phyloP scores from a whole-genome alignment of 768 basidiomycete genomes.

The Dentipellis sp. region DNA sequence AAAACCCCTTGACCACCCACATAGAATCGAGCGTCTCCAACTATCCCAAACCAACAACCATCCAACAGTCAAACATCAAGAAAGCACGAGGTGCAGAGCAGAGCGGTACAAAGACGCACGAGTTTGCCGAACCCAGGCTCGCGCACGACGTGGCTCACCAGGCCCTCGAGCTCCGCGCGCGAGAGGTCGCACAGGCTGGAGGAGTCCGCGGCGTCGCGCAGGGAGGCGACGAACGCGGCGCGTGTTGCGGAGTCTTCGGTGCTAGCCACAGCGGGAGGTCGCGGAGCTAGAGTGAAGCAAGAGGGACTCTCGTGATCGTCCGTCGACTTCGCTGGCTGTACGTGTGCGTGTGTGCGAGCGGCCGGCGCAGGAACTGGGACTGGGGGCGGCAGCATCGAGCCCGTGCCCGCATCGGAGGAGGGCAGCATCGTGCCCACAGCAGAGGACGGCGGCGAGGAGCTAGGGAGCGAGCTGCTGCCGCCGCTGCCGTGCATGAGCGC shows the following conservation, averaged over 20 bases:
- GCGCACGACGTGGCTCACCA: conserved; percentile 52
- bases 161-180: conserved; percentile 38
- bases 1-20: conserved; percentile 27
- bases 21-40: conserved; percentile 44
- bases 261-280: conserved; percentile 1
- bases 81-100: not conserved
- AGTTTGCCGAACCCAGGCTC: conserved; percentile 73
- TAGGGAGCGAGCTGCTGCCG: conserved; percentile 2
- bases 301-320: too few relatives aligned
- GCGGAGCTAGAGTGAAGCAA: too few relatives aligned
- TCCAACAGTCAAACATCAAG: not conserved
- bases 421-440: not conserved
- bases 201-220: conserved; percentile 33
- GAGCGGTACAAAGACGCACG: conserved; percentile 30
- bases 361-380: not conserved
- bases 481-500: not conserved
- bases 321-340: conserved; percentile 2
- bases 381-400: not conserved
- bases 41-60: too few relatives aligned
- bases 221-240: conserved; percentile 25
- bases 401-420: too few relatives aligned
- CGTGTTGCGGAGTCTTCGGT: conserved; percentile 5
- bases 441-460: conserved; percentile 4
- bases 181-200: conserved; percentile 48
- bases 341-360: not conserved